These are phyloP conservation scores for Gossypium australe DNA, from an alignment of 345 rosid genomes.

Conservation along the genomic window DNA sequence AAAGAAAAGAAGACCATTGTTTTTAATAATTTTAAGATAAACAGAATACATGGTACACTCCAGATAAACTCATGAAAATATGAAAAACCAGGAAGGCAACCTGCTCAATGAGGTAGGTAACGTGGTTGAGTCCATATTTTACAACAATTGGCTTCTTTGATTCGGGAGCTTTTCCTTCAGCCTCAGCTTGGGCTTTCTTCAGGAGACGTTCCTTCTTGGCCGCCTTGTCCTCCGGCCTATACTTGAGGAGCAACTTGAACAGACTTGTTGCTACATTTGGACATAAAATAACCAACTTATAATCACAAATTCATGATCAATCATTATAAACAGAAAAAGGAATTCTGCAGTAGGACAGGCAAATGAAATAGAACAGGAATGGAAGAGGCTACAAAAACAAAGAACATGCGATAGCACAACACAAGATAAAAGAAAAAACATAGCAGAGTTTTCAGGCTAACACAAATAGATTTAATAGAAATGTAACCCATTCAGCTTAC, in stretches of 20 bases:
- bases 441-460: not conserved
- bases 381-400: not conserved
- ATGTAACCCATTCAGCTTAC: not conserved
- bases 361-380: not conserved
- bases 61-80: not conserved
- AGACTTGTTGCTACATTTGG: slow-evolving; percentile 41
- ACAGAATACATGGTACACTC: not conserved
- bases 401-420: not conserved
- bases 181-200: slow-evolving; percentile 54
- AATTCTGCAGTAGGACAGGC: not conserved
- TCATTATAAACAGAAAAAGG: not conserved
- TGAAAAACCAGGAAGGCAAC: slow-evolving; percentile 14
- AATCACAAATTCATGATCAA: not conserved
- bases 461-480: not conserved
- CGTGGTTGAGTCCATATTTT: slow-evolving; percentile 69
- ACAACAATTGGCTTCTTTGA: slow-evolving; percentile 63
- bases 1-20: not conserved
- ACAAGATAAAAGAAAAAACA: not conserved
- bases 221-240: slow-evolving; percentile 3
- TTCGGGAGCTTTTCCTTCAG: slow-evolving; percentile 52
- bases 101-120: slow-evolving; percentile 74
- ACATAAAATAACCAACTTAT: not conserved
- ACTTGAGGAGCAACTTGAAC: slow-evolving; percentile 63
- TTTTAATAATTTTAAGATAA: not conserved
- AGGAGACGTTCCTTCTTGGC: slow-evolving; percentile 45